Evolutionary conservation across 371 early-diverging fungal species (phyloP), one percentile per base, ranked within the genome.

Genomic region (Fennellomyces sp.): DNA sequence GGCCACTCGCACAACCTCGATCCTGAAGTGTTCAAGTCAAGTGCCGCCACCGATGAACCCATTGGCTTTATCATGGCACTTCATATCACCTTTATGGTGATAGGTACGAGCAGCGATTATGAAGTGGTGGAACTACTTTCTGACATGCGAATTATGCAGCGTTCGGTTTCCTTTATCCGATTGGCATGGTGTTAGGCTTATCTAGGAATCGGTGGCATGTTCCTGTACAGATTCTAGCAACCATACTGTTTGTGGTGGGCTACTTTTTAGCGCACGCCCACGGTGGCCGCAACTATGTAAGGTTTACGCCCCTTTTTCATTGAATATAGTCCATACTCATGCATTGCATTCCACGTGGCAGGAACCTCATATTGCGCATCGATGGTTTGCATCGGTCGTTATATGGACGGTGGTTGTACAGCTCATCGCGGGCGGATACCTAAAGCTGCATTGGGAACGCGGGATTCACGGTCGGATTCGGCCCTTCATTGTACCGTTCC

Each of bases 261-360:
- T 81, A 79, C 49, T 73, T 87, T 52, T 68, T 88, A 39, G 88
- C 77, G 0, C 88, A 88, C 60, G 77, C 81, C 28, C 88, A 88
- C 56, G 68, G 70, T 33, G 88, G 88, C 12, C 72, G 88, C 25
- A 80, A 81, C 29, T 88, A 85, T 76, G 80, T 79, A 73, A 69
- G 54, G 25, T 13, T 8, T 48, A 48, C 25, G 21, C 15, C 1
- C 1, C 17, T 13, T 36, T 31, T 1, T 27, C 26, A 52, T 52
- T 53, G 5, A 11, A 47, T 11, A 36, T 50, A 11, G 5, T 17
- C 39, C 28, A 33, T 41, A 30, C 36, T 45, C 45, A 28, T 15
- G 42, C 53, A 47, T 28, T 15, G 19, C 10, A n/a, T 7, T 27
- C 45, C 5, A 28, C 19, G 5, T 29, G 2, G 5, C n/a, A 78